Evolutionary conservation across 768 basidiomycete species (phyloP), one percentile per base, ranked within the genome.

Genomic region (Kwoniella heveanensis): DNA sequence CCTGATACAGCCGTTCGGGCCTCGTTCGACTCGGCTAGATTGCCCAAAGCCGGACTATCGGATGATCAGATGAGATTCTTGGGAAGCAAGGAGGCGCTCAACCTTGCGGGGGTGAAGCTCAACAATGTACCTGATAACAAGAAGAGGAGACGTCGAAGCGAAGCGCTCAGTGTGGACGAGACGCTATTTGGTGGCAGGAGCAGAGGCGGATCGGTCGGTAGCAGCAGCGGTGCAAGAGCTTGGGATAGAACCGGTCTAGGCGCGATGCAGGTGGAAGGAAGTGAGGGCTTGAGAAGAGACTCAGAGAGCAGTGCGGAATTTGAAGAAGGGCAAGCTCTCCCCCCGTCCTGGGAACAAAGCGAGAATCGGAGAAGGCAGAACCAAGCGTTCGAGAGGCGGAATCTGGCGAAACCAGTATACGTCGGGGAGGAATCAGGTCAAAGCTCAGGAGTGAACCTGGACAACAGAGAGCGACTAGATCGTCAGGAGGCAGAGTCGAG

Each of bases 31-130:
- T 36, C 50, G 9, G 27, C 51, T 15, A 48, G 54, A 1, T 36
- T 76, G 12, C 74, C 74, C 13, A 54, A 64, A 37, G 68, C 65
- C 1, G 74, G 74, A n/a, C 36, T 76, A 27, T 58, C 54, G 5
- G 70, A 72, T 1, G 61, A 68, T 13, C 74, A 76, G 36, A 72
- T 72, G 70, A 50, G 65, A 21, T 76, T 72, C 51, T 50, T 76
- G 29, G 32, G 60, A 21, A 62, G 58, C 6, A 49, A 26, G 39
- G 72, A 76, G 32, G 72, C 66, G 10, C 24, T 74, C 1, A 57
- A 54, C 17, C 21, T 68, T 1, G 62, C 51, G 22, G 72, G 72
- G 15, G 54, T 68, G 6, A 54, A 46, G 29, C 25, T 73, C n/a
- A 66, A 62, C 21, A 54, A 68, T 25, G 60, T 66, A 8, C 67